Evolutionary conservation across 1,284 basidiomycete species (phyloP).

Genomic region (Malassezia sympodialis): DNA sequence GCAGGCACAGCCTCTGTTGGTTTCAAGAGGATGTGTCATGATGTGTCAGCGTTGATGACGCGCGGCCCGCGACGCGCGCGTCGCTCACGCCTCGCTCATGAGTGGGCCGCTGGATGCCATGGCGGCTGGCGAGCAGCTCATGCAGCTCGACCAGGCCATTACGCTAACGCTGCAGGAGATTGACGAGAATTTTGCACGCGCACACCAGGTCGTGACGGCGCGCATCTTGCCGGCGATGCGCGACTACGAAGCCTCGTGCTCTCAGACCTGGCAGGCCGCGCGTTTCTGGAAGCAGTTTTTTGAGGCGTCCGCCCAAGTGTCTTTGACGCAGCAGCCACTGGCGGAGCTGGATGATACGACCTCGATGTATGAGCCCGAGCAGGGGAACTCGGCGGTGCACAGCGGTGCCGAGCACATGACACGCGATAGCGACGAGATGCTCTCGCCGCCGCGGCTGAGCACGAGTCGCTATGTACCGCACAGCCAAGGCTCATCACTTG

Average conservation of each 20-base stretch:
- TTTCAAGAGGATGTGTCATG: background rate
- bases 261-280: slow-evolving; percentile 76
- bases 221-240: slow-evolving; percentile 76
- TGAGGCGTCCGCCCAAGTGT: slow-evolving; percentile 75
- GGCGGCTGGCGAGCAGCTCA: slow-evolving; percentile 60
- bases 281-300: slow-evolving; percentile 97
- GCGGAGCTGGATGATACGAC: slow-evolving; percentile 6
- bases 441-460: slow-evolving; percentile 15
- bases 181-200: slow-evolving; percentile 81
- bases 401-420: background rate
- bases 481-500: slow-evolving; percentile 48
- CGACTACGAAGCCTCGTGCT: slow-evolving; percentile 70
- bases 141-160: slow-evolving; percentile 89
- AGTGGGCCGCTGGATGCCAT: background rate
- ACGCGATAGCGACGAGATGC: slow-evolving; percentile 14
- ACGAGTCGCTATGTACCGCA: slow-evolving; percentile 9
- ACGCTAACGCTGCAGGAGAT: slow-evolving; percentile 71
- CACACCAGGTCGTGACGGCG: slow-evolving; percentile 73
- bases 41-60: background rate
- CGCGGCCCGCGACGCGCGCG: background rate
- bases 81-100: background rate
- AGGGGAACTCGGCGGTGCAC: background rate
- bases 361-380: background rate
- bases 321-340: slow-evolving; percentile 51
- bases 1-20: background rate